These are phyloP conservation scores for Hymenoscyphus salicellus DNA, from an alignment of 2,329 filamentous ascomycete species.

Conservation along the genomic window DNA sequence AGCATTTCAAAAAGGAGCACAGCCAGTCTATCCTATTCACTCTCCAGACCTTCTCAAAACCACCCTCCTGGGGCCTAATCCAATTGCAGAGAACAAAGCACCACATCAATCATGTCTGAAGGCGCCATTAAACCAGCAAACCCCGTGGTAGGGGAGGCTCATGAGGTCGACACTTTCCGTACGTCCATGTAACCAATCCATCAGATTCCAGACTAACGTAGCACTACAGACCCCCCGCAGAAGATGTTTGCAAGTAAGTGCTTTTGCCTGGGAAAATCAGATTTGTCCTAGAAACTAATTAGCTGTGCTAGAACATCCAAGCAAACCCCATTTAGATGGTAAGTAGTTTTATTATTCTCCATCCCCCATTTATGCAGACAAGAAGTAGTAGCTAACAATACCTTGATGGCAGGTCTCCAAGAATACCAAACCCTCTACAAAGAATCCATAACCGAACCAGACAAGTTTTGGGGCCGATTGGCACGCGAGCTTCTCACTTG, in stretches of 20 bases:
- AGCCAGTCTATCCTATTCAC: background rate
- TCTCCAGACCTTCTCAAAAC: background rate
- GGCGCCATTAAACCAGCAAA: constrained; percentile 41
- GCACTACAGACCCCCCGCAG: constrained; percentile 54
- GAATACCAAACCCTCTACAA: constrained; percentile 68
- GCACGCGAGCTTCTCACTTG: constrained; percentile 89
- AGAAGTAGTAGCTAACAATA: background rate
- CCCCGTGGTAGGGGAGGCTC: constrained; percentile 70
- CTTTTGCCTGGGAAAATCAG: background rate
- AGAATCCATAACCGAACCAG: constrained; percentile 84
- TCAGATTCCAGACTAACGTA: constrained; percentile 20
- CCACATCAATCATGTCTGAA: constrained; percentile 44
- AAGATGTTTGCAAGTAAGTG: constrained; percentile 67
- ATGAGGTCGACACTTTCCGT: constrained; percentile 73
- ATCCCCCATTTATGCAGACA: background rate
- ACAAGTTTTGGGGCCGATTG: constrained; percentile 83
- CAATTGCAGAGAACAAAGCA: background rate
- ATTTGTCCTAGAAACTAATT: background rate
- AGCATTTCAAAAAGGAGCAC: background rate
- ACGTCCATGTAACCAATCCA: constrained; percentile 37
- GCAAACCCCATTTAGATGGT: constrained; percentile 65
- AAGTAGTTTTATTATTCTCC: constrained; percentile 17
- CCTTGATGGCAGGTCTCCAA: constrained; percentile 51
- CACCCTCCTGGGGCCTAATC: background rate
- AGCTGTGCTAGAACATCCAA: constrained; percentile 57